Conservation (phyloP, 208 protist species). For the Crithidia thermophila region DNA sequence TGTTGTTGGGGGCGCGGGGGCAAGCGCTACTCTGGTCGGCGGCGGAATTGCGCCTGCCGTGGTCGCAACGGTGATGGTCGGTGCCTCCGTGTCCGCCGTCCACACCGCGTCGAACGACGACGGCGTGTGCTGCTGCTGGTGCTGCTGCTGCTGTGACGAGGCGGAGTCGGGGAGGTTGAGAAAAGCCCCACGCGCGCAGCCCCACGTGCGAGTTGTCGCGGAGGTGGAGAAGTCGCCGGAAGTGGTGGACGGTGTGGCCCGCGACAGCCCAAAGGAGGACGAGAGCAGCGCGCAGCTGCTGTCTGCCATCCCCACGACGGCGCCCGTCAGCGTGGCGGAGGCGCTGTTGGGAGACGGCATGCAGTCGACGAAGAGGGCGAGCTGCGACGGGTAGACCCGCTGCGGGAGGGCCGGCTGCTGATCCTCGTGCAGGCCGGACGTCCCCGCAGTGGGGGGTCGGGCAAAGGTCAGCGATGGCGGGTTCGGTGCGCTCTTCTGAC, state of each 20-base stretch:
- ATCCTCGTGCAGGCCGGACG: background rate
- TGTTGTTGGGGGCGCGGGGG: too few relatives aligned
- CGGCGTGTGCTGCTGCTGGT: too few relatives aligned
- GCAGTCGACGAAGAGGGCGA: slow-evolving; percentile 11
- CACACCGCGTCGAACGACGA: background rate
- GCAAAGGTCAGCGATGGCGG: too few relatives aligned
- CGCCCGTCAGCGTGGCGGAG: background rate
- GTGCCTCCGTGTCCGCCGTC: too few relatives aligned
- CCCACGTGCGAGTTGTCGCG: background rate
- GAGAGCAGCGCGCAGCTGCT: background rate
- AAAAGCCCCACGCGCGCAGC: background rate
- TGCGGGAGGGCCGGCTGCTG: slow-evolving; percentile 12
- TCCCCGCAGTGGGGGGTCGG: too few relatives aligned
- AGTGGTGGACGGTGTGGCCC: background rate
- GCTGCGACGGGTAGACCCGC: slow-evolving; percentile 3
- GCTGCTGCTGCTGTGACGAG: background rate
- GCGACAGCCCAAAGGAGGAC: slow-evolving; percentile 1
- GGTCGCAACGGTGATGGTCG: too few relatives aligned
- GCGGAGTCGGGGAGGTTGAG: background rate
- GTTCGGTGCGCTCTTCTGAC: too few relatives aligned
- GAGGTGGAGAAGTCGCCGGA: slow-evolving; percentile 5
- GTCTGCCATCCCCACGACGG: background rate
- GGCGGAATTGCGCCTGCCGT: too few relatives aligned
- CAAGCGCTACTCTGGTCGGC: too few relatives aligned
- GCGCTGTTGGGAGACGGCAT: background rate